Evolutionary conservation across 2,329 filamentous ascomycete genomes (phyloP), one percentile per base, ranked within the genome.

Genomic region (Talaromyces sp.): DNA sequence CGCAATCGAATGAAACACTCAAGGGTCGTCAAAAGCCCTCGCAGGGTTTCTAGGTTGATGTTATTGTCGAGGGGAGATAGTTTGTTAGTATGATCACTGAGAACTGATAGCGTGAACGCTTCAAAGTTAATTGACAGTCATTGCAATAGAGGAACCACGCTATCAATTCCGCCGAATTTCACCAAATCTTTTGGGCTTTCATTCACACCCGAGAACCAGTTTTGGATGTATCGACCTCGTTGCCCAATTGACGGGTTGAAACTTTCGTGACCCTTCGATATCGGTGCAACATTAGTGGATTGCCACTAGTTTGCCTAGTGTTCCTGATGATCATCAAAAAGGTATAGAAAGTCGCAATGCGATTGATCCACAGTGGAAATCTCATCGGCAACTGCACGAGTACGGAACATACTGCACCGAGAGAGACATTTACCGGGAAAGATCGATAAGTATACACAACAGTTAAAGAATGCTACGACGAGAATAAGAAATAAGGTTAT

Each of bases 401-500:
- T 22, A 24, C 9, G 45, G 45, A 24, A 22, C 2, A 49, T 49
- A 54, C 31, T 56, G 52, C 52, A 14, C 10, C 11, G 10, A 24
- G 52, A 56, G 33, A 16, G 4, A 22, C 31, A 56, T 14, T 33
- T 16, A 35, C 16, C 22, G 9, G 35, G 19, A 39, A 11, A 56
- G 10, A 56, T 24, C 31, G 10, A 39, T 56, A 9, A 6, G 6
- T 24, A 11, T 19, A 56, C 45, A 5, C 52, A 8, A 33, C 33
- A 22, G 24, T 22, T 19, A 31, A 14, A 37, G 11, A 22, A 37
- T 14, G 52, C 19, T 22, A 22, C 50, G 24, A 56, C 33, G 11
- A 39, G 52, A 24, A 24, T 19, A 22, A 39, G n/a, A 22, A 56
- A 39, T 56, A 56, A 56, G 52, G 52, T 56, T 56, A 56, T 56